These are phyloP conservation scores for Tetrapisispora nanseiensis DNA, from an alignment of 805 yeast genomes.

Conservation along the genomic window DNA sequence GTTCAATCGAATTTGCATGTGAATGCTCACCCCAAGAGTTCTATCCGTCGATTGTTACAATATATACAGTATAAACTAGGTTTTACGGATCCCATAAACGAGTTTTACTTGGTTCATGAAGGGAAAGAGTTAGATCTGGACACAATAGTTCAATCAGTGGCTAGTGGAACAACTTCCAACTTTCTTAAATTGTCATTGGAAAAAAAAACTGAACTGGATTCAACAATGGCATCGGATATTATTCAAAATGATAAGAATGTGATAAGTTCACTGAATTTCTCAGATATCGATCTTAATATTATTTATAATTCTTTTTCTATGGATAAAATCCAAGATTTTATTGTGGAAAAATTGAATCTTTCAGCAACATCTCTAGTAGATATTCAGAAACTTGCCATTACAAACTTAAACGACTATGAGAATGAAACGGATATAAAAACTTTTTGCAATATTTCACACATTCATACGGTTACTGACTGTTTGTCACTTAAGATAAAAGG, in stretches of 20 bases:
- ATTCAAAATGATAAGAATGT: slow-evolving; percentile 13
- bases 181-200: slow-evolving; percentile 12
- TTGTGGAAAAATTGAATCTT: slow-evolving; percentile 5
- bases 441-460: slow-evolving; percentile 10
- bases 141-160: not conserved
- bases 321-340: slow-evolving; percentile 6
- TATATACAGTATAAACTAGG: slow-evolving; percentile 15
- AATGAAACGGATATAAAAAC: slow-evolving; percentile 2
- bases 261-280: slow-evolving; percentile 6
- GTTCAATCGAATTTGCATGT: slow-evolving; percentile 12
- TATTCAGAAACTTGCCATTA: slow-evolving; percentile 11
- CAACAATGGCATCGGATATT: not conserved
- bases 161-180: not conserved
- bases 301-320: slow-evolving; percentile 19
- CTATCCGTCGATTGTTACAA: slow-evolving; percentile 19
- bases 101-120: not conserved
- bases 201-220: slow-evolving; percentile 3
- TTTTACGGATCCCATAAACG: not conserved
- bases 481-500: slow-evolving; percentile 20
- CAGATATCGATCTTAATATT: slow-evolving; percentile 10
- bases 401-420: slow-evolving; percentile 15
- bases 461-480: slow-evolving; percentile 13
- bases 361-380: slow-evolving; percentile 11
- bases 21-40: slow-evolving; percentile 19
- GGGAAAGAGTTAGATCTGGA: slow-evolving; percentile 4